Evolutionary conservation across 768 basidiomycete genomes (phyloP).

Genomic region (Russula foetens): DNA sequence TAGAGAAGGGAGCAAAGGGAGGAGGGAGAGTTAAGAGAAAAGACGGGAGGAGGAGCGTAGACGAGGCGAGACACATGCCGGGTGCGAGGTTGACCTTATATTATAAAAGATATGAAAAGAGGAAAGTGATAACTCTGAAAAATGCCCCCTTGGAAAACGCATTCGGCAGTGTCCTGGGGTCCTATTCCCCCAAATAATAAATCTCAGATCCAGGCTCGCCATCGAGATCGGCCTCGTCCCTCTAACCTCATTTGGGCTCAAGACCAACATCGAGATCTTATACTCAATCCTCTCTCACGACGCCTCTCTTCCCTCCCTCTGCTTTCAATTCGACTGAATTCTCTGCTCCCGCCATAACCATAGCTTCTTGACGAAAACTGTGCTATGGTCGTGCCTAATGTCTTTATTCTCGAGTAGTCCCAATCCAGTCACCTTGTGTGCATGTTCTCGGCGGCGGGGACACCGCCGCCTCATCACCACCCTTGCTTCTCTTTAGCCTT

Average conservation of each 20-base stretch:
- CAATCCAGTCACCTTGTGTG: background rate
- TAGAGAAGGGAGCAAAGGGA: constrained; percentile 21
- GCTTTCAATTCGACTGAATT: background rate
- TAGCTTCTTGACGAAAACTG: background rate
- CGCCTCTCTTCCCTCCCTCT: background rate
- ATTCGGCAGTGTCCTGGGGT: constrained; percentile 3
- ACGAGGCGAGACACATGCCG: constrained; percentile 4
- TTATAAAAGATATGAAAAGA: constrained; percentile 11
- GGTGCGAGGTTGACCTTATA: constrained; percentile 12
- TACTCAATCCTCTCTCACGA: background rate
- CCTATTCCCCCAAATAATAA: constrained; percentile 16
- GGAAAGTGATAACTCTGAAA: constrained; percentile 4
- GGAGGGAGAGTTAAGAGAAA: constrained; percentile 5
- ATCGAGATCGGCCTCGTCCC: constrained; percentile 19
- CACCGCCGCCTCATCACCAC: constrained; percentile 17
- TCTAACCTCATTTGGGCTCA: constrained; percentile 15
- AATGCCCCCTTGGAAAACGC: background rate
- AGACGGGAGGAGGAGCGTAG: background rate
- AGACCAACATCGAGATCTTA: constrained; percentile 7
- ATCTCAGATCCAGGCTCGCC: constrained; percentile 15
- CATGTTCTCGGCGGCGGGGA: constrained; percentile 5
- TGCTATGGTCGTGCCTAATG: background rate
- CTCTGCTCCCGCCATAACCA: too few species aligned
- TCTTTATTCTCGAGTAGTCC: background rate
- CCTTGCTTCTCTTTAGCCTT: constrained; percentile 1